Evolutionary conservation across 352 stramenopile genomes (phyloP), one percentile per base, ranked within the genome.

Genomic region (Phytophthora pseudosyringae): DNA sequence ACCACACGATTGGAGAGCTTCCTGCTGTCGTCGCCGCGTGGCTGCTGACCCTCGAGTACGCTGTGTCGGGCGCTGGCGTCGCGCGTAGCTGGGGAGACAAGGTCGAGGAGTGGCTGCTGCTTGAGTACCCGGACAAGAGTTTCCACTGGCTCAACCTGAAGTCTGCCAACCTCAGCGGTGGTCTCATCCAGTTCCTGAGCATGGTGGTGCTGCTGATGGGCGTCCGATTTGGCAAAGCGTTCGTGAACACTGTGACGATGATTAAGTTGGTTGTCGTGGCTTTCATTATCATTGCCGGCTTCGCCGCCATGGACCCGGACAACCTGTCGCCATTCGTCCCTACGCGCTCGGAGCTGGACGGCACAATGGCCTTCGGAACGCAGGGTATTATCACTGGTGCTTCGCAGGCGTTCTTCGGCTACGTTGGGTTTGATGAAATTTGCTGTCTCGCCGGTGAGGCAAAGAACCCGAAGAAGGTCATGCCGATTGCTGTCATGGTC

Each of bases 391-490:
- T 98, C 40, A 81, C 81, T 10, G 92, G 91, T 10, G 79, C 88
- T 8, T 90, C 91, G 15, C 87, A 91, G 38, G 91, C 88, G 3
- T 98, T 98, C 67, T 98, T 98, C 73, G 93, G 93, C 35, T 98
- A 96, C 61, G 70, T 98, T 18, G 95, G 95, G 21, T 98, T 98
- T 67, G 95, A 98, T 72, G 93, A 98, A 61, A 79, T 98, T 21
- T 97, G 89, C 64, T 97, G 91, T 59, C 69, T 98, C 10, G 87
- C 90, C 11, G 86, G 76, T 6, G 86, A 94, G 67, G 64, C 83
- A n/a, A 87, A 90, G 60, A 85, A 94, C 62, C 83, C 86, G 15
- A 81, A 86, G 51, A 80, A 78, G 33, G 86, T 93, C 59, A 85
- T 97, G 68, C 90, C 92, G 7, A 65, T 80, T 31, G 84, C 84